A percentile compares a stretch with the other conserved stretches of the same genome.
Conservation (phyloP, 352 stramenopile species). For the Blastocystis sp. region DNA sequence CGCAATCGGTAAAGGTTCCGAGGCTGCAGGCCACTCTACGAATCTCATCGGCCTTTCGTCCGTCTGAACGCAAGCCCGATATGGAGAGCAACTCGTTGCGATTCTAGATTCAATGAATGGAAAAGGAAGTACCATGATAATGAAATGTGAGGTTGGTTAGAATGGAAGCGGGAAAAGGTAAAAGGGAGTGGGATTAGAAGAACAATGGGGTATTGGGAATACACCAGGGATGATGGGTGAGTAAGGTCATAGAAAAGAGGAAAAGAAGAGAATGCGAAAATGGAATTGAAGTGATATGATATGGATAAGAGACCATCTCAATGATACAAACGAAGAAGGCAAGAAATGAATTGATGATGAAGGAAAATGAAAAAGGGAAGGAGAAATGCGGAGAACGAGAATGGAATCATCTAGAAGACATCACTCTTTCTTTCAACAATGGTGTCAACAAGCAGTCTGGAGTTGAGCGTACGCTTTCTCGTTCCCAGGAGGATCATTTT, state of each 20-base stretch:
- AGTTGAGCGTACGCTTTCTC: background rate
- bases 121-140: background rate
- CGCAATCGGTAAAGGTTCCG: constrained; percentile 37
- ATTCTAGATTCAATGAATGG: constrained; percentile 8
- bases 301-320: too few relatives aligned
- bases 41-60: constrained; percentile 52
- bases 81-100: constrained; percentile 49
- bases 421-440: background rate
- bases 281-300: too few relatives aligned
- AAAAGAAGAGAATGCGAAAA: background rate
- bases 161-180: background rate
- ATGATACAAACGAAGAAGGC: too few relatives aligned
- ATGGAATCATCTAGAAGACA: too few relatives aligned
- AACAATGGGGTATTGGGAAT: too few relatives aligned
- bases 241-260: background rate
- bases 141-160: background rate
- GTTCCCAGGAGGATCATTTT: background rate
- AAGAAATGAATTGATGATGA: too few relatives aligned
- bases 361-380: too few relatives aligned
- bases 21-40: background rate
- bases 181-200: background rate
- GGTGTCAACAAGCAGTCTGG: background rate
- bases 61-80: constrained; percentile 24
- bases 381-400: too few relatives aligned
- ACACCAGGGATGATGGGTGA: too few relatives aligned